Evolutionary conservation across 495 filamentous ascomycete species (phyloP).

Genomic region (Podospora sp.): DNA sequence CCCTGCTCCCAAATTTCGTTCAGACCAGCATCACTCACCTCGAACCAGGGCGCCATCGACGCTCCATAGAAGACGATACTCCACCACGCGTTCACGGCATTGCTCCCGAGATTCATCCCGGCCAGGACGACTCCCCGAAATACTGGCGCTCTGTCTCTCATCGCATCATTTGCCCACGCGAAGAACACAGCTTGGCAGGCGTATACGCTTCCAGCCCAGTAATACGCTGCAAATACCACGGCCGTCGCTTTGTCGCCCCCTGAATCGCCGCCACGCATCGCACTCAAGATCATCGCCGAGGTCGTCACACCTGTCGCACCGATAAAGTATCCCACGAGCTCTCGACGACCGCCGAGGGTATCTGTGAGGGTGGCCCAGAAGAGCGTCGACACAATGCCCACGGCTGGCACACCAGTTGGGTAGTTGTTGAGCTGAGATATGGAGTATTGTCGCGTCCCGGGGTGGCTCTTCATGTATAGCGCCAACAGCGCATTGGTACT

Average conservation of each 20-base stretch:
- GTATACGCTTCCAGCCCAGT: slow-evolving; percentile 59
- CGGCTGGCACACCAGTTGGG: slow-evolving; percentile 52
- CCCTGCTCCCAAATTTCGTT: not conserved
- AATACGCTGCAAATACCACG: slow-evolving; percentile 55
- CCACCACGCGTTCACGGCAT: slow-evolving; percentile 66
- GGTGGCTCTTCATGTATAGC: slow-evolving; percentile 45
- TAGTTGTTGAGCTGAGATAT: slow-evolving; percentile 55
- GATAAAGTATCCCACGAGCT: slow-evolving; percentile 59
- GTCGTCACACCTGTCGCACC: slow-evolving; percentile 52
- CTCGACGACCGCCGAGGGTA: slow-evolving; percentile 50
- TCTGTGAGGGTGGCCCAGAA: slow-evolving; percentile 62
- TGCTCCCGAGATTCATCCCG: slow-evolving; percentile 61
- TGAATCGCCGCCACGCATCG: slow-evolving; percentile 38
- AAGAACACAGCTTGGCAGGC: slow-evolving; percentile 64
- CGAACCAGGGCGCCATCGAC: slow-evolving; percentile 59
- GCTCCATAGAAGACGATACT: slow-evolving; percentile 65
- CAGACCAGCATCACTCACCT: slow-evolving; percentile 20
- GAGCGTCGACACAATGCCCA: slow-evolving; percentile 56
- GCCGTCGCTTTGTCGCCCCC: slow-evolving; percentile 21
- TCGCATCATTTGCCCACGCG: slow-evolving; percentile 63
- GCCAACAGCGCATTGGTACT: slow-evolving; percentile 52
- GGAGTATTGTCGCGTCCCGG: slow-evolving; percentile 37
- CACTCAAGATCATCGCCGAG: slow-evolving; percentile 51
- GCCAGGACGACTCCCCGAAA: slow-evolving; percentile 55
- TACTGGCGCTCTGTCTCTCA: slow-evolving; percentile 49